A percentile compares a stretch with the other conserved stretches of the same genome.
These are phyloP conservation scores for Candida arabinofermentans DNA, from an alignment of 805 yeast genomes.

Conservation along the genomic window DNA sequence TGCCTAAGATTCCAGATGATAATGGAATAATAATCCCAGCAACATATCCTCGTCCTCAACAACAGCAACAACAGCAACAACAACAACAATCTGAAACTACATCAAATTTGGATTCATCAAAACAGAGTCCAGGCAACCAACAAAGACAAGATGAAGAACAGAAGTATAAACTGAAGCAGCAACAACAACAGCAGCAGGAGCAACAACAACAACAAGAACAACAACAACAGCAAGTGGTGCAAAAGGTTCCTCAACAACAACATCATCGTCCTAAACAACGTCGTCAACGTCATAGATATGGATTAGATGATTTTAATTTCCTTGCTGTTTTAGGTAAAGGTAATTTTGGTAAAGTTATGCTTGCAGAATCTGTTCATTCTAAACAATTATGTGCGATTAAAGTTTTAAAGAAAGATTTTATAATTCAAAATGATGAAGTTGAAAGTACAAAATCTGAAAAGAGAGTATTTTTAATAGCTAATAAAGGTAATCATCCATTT, in stretches of 20 bases:
- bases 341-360: constrained; percentile 96
- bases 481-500: constrained; percentile 89
- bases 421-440: constrained; percentile 92
- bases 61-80: neutral
- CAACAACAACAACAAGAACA: constrained; percentile 6
- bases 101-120: too few species aligned
- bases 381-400: constrained; percentile 88
- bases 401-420: constrained; percentile 92
- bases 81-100: too few species aligned
- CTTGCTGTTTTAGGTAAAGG: constrained; percentile 97
- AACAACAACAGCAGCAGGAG: constrained; percentile 12
- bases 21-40: constrained; percentile 2
- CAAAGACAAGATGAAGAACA: too few species aligned
- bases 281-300: constrained; percentile 65
- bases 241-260: constrained; percentile 17
- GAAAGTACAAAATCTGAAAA: constrained; percentile 94
- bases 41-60: constrained; percentile 1
- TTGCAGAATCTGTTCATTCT: constrained; percentile 88
- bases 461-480: constrained; percentile 72
- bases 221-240: too few species aligned
- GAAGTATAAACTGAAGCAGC: constrained; percentile 4
- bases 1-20: constrained; percentile 12
- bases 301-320: constrained; percentile 91
- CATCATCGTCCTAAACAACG: constrained; percentile 30
- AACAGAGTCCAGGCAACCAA: too few species aligned